Conservation (phyloP, 1,284 basidiomycete species). For the Ganoderma lingzhi region DNA sequence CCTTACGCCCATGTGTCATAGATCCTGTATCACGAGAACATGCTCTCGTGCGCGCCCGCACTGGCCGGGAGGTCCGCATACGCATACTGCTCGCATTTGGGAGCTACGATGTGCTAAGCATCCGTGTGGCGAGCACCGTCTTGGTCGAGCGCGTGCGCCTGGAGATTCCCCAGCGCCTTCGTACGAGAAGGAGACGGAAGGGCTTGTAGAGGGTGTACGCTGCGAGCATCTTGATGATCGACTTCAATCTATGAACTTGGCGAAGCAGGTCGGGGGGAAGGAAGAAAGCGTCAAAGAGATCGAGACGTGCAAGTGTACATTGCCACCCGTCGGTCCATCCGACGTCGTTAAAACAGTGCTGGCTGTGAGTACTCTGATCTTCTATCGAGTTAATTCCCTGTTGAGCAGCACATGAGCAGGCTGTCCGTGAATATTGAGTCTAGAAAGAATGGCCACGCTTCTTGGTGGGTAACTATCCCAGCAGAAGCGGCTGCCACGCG, state of each 20-base stretch:
- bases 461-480: no score
- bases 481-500: no score
- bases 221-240: constrained; percentile 67
- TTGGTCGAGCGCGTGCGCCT: constrained; percentile 75
- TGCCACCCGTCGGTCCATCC: constrained; percentile 71
- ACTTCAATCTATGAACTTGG: constrained; percentile 77
- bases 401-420: no score
- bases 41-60: no score
- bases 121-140: constrained; percentile 78
- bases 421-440: no score
- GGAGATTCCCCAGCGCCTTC: constrained; percentile 50
- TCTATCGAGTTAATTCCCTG: no score
- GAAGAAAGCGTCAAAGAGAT: constrained; percentile 64
- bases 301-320: constrained; percentile 51
- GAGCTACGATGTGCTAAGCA: constrained; percentile 71
- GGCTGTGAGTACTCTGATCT: neutral
- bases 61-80: no score
- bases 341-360: constrained; percentile 87
- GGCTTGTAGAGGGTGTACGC: constrained; percentile 16
- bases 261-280: constrained; percentile 64
- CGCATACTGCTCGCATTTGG: constrained; percentile 54
- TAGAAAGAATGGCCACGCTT: no score
- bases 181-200: constrained; percentile 27
- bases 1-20: constrained; percentile 92
- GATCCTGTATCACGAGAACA: constrained; percentile 70